Conservation (phyloP, 345 rosid species). For the Jatropha curcas region DNA sequence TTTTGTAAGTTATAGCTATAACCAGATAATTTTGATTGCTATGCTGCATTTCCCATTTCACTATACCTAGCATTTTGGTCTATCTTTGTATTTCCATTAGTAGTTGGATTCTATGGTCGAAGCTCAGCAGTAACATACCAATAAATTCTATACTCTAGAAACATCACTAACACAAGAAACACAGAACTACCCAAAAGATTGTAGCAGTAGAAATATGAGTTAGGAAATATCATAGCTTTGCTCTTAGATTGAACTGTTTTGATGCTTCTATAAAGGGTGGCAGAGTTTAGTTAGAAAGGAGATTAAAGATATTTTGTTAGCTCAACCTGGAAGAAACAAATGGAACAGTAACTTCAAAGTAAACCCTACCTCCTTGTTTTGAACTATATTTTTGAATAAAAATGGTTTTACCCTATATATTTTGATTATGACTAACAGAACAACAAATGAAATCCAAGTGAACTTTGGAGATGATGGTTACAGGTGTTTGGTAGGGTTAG, state of each 20-base stretch:
- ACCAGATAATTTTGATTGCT: constrained; percentile 43
- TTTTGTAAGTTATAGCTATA: too few species aligned
- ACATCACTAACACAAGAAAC: constrained; percentile 1
- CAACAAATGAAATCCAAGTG: too few species aligned
- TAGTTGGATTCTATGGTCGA: constrained; percentile 40
- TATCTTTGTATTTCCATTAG: constrained; percentile 6
- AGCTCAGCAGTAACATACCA: constrained; percentile 63
- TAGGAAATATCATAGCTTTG: constrained; percentile 2
- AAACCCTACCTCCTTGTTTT: background rate
- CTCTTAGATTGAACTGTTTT: constrained; percentile 1
- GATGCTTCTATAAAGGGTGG: constrained; percentile 33
- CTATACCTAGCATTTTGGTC: constrained; percentile 26
- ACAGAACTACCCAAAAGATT: background rate
- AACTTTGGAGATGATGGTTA: too few species aligned
- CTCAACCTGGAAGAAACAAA: constrained; percentile 20
- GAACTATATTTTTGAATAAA: too few species aligned
- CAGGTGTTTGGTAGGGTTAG: too few species aligned
- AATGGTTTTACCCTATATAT: too few species aligned
- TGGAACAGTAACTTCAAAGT: constrained; percentile 12
- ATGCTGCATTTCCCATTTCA: constrained; percentile 41
- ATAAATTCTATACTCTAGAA: constrained; percentile 36
- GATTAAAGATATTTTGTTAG: constrained; percentile 21
- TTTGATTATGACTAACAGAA: too few species aligned
- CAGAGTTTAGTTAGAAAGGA: background rate
- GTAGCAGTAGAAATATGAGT: background rate